phyloP scores from a whole-genome alignment of 805 yeast genomes.

The Crinitomyces ghanaensis region DNA sequence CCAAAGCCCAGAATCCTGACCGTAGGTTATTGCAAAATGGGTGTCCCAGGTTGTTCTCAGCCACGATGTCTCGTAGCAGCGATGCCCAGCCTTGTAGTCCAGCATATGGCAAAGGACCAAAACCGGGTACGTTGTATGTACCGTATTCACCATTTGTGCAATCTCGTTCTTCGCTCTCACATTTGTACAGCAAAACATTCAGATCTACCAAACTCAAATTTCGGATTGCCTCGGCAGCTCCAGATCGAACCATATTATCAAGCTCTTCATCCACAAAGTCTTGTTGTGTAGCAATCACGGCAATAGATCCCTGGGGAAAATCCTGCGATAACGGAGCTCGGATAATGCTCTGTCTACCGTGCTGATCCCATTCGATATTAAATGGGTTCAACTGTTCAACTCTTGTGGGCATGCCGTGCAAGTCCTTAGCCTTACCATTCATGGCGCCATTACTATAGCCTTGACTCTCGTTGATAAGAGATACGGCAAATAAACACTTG shows the following conservation, averaged over 20 bases:
- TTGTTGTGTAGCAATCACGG: conserved; percentile 63
- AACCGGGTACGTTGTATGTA: conserved; percentile 58
- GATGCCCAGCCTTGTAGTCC: conserved; percentile 92
- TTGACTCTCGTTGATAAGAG: conserved; percentile 36
- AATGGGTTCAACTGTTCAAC: conserved; percentile 44
- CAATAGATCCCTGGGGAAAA: conserved; percentile 87
- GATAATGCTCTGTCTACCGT: conserved; percentile 39
- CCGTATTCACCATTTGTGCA: conserved; percentile 62
- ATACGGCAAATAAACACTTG: conserved; percentile 44
- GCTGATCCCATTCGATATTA: conserved; percentile 32
- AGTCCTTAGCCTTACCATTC: conserved; percentile 11
- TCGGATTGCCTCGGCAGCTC: conserved; percentile 64
- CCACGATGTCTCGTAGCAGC: conserved; percentile 49
- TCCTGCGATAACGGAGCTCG: conserved; percentile 38
- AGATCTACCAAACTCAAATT: conserved; percentile 55
- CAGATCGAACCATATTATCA: conserved; percentile 56
- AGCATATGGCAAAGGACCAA: conserved; percentile 69
- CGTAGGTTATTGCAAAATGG: conserved; percentile 74
- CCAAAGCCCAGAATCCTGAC: conserved; percentile 83
- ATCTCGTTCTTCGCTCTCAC: conserved; percentile 84
- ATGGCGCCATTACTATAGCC: conserved; percentile 31
- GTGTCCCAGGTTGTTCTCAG: conserved; percentile 67
- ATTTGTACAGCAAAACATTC: conserved; percentile 61
- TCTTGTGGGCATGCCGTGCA: conserved; percentile 59
- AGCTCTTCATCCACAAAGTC: conserved; percentile 53